Conservation (phyloP, 1,284 basidiomycete species). For the Moesziomyces aphidis region DNA sequence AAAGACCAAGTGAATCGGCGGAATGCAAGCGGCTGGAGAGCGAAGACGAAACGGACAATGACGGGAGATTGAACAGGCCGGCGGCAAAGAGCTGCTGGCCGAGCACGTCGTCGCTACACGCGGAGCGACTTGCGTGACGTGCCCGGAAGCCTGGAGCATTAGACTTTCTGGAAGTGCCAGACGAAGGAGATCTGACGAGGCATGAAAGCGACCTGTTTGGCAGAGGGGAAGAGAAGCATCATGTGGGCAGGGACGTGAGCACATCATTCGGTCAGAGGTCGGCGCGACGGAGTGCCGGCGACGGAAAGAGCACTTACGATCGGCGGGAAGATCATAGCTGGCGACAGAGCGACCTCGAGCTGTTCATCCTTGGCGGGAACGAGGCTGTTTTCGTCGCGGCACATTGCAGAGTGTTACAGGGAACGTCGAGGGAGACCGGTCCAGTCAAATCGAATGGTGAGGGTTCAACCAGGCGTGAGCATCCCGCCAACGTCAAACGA, state of each 20-base stretch:
- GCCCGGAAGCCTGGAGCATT: neutral
- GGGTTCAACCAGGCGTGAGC: too few species aligned
- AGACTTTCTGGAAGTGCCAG: slow-evolving; percentile 15
- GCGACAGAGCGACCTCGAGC: slow-evolving; percentile 8
- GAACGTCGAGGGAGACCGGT: neutral
- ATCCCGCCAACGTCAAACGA: too few species aligned
- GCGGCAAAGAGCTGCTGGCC: neutral
- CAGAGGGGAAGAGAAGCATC: neutral
- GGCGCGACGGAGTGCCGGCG: neutral
- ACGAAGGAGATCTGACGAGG: slow-evolving; percentile 1
- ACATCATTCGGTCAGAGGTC: too few species aligned
- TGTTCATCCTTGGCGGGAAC: neutral
- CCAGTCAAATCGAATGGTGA: neutral
- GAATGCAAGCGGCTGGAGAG: neutral
- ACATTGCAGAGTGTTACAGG: neutral
- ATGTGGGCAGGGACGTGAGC: too few species aligned
- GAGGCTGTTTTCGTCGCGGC: neutral
- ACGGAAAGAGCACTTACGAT: neutral
- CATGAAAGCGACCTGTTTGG: slow-evolving; percentile 1
- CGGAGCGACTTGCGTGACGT: neutral
- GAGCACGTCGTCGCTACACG: neutral
- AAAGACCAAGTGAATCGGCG: neutral
- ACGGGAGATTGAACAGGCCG: neutral
- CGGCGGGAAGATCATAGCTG: slow-evolving; percentile 6
- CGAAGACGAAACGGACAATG: neutral